These are phyloP conservation scores for Penicillium rolfsii DNA, from an alignment of 2,329 filamentous ascomycete species.

Conservation along the genomic window DNA sequence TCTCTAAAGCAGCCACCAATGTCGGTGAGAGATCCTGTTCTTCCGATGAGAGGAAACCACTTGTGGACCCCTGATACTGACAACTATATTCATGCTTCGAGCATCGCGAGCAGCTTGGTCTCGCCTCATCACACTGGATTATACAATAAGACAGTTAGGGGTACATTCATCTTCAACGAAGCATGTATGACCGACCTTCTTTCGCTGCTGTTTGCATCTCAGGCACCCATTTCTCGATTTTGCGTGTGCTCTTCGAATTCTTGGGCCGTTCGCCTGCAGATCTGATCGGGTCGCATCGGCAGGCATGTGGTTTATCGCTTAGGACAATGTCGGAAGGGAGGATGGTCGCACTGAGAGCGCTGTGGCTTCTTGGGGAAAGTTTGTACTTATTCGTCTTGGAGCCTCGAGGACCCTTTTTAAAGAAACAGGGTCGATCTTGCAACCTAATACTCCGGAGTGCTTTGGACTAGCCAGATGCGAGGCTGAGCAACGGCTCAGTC, in stretches of 20 bases:
- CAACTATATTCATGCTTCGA: background rate
- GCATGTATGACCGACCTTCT: constrained; percentile 33
- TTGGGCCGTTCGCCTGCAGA: constrained; percentile 11
- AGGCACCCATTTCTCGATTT: constrained; percentile 43
- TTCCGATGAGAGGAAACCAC: background rate
- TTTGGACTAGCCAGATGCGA: background rate
- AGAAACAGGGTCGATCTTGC: background rate
- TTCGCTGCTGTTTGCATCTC: constrained; percentile 41
- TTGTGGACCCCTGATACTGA: background rate
- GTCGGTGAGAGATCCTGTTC: background rate
- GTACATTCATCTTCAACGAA: no score
- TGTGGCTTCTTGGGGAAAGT: background rate
- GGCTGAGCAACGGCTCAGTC: background rate
- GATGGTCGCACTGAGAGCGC: background rate
- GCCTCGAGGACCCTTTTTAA: background rate
- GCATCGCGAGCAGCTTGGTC: background rate
- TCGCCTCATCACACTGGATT: background rate
- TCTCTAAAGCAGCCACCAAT: background rate
- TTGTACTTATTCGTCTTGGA: background rate
- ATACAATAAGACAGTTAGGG: background rate
- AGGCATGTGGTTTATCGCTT: background rate
- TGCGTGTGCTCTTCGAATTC: constrained; percentile 31
- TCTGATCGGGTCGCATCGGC: background rate
- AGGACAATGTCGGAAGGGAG: background rate
- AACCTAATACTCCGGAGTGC: background rate